Evolutionary conservation across 73 alveolate species (phyloP).

Genomic region (Tetrahymena borealis): DNA sequence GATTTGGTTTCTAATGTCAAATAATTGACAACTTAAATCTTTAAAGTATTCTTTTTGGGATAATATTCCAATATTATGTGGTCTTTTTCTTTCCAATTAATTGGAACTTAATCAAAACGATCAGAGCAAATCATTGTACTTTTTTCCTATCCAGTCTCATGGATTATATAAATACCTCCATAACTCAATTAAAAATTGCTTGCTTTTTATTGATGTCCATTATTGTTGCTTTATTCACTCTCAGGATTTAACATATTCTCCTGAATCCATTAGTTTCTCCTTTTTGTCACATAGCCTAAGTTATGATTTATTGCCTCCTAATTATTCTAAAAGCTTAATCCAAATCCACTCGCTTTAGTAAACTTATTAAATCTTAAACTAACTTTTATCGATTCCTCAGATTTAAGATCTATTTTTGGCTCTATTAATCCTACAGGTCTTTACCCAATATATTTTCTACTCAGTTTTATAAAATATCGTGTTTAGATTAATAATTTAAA

Average conservation of each 20-base stretch:
- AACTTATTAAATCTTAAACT: background rate
- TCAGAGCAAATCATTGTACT: background rate
- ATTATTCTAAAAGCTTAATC: background rate
- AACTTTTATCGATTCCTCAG: background rate
- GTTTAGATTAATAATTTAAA: background rate
- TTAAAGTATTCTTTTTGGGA: background rate
- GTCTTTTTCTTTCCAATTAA: background rate
- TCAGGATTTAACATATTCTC: background rate
- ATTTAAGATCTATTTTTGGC: background rate
- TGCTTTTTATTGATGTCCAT: background rate
- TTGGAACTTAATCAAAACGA: background rate
- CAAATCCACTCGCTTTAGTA: background rate
- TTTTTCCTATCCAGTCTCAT: background rate
- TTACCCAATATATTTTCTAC: background rate
- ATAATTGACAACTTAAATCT: background rate
- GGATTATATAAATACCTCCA: background rate
- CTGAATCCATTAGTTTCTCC: background rate
- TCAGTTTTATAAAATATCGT: background rate
- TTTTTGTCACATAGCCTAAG: background rate
- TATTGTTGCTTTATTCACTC: background rate
- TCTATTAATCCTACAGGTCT: background rate
- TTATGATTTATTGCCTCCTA: background rate
- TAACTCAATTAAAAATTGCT: background rate
- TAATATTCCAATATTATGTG: background rate
- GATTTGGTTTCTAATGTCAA: background rate